Base-by-base conservation (phyloP, 2,329 filamentous ascomycete species). In the Geosmithia flava region DNA sequence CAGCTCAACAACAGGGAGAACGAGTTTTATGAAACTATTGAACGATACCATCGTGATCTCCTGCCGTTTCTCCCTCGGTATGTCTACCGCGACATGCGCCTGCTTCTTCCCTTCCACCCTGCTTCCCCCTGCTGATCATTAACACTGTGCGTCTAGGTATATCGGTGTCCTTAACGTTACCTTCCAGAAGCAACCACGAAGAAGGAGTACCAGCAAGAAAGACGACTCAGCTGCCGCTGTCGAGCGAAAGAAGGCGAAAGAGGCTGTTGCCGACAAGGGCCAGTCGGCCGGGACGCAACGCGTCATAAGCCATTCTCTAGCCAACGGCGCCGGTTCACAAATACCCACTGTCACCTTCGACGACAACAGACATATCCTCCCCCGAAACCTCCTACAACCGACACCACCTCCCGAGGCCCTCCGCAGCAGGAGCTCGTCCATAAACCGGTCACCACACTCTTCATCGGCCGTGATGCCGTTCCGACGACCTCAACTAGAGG, bases 1-100 rank as follows among this genome's bases (percentile, higher is more conserved):
- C 89, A 96, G 67, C 77, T 98, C 59, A 98, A 95, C 65, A 98
- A 95, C 63, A 80, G 91, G 59, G 93, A 98, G 62, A 98, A 98
- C 65, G 88, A 95, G 67, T 98, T 98, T 62, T 98, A 98, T 65
- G 93, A 98, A 67, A 93, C 84, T 48, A 87, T 97, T 58, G 93
- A 98, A 69, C 81, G 80, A 58, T 81, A 87, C 55, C 91, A 98
- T 65, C 87, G 89, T 53, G 85, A 95, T 60, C 75, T 98, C 58
- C 70, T 98, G 51, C 81, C 85, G 42, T 98, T 97, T 62, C 74
- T 98, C 53, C 93, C 93, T 54, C 88, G 90, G 82, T 85, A 70
- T 53, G 70, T 63, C 50, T 37, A 50, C 42, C 49, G 29, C 29
- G 11, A 30, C 29, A 7, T 30, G 7, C 29, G 7, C 29, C 29